phyloP scores from a whole-genome alignment of 805 yeast genomes.

The Candida morakotiae region DNA sequence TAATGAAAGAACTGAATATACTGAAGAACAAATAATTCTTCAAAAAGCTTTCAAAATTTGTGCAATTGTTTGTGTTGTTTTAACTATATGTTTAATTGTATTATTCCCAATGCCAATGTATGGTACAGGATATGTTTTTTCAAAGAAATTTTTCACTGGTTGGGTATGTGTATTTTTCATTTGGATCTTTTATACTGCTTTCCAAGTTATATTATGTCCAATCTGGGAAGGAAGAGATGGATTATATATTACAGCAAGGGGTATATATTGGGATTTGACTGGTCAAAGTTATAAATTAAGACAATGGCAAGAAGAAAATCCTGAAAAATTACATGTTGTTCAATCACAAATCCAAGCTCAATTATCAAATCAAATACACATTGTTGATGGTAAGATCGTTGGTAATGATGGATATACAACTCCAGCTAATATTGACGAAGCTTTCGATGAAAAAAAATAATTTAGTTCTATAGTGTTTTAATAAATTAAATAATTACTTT shows the following conservation, averaged over 20 bases:
- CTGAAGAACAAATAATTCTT: constrained; percentile 51
- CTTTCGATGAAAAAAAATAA: constrained; percentile 18
- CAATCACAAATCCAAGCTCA: constrained; percentile 52
- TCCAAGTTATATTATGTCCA: constrained; percentile 65
- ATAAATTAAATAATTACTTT: too few relatives aligned
- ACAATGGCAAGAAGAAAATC: constrained; percentile 72
- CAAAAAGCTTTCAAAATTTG: constrained; percentile 59
- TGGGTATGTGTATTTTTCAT: constrained; percentile 82
- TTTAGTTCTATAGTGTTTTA: neutral
- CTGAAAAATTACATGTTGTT: constrained; percentile 74
- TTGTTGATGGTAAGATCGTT: constrained; percentile 23
- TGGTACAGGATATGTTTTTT: constrained; percentile 73
- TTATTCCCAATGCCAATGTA: constrained; percentile 96
- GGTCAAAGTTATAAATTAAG: constrained; percentile 72
- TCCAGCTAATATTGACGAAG: constrained; percentile 17
- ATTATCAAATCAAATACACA: constrained; percentile 15
- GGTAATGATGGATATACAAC: constrained; percentile 15
- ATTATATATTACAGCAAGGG: constrained; percentile 61
- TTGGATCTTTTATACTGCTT: constrained; percentile 71
- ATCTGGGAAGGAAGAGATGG: constrained; percentile 70
- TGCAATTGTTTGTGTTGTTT: constrained; percentile 51
- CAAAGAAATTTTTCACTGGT: constrained; percentile 76
- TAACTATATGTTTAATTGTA: constrained; percentile 62
- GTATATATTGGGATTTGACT: constrained; percentile 79
- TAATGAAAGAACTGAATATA: constrained; percentile 17